phyloP scores from a whole-genome alignment of 768 basidiomycete species.

The Boletus barrowsii region DNA sequence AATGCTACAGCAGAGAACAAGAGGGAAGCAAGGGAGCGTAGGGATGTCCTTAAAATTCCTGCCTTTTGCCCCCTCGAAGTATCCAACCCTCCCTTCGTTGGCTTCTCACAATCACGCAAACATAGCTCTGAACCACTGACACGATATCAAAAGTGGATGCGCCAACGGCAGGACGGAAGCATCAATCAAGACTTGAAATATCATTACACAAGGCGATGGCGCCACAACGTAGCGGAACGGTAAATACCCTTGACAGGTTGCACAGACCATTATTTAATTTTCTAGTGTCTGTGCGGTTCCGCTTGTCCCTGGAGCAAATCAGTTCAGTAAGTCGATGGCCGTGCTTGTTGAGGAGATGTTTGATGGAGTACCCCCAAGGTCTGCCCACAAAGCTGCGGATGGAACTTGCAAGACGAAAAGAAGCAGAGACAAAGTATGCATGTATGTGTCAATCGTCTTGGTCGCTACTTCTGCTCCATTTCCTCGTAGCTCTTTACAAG shows the following conservation, averaged over 20 bases:
- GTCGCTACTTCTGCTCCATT: constrained; percentile 3
- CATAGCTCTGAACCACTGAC: constrained; percentile 46
- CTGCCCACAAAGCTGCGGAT: constrained; percentile 42
- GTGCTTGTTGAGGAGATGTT: neutral
- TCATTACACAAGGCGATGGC: constrained; percentile 54
- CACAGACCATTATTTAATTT: neutral
- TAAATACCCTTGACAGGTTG: constrained; percentile 25
- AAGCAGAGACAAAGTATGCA: constrained; percentile 25
- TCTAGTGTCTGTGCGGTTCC: constrained; percentile 55
- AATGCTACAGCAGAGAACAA: constrained; percentile 34
- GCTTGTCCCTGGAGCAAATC: constrained; percentile 47
- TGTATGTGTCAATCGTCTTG: constrained; percentile 17
- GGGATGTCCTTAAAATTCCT: constrained; percentile 38
- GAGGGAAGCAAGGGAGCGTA: constrained; percentile 35
- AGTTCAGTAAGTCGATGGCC: constrained; percentile 39
- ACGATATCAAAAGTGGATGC: constrained; percentile 41
- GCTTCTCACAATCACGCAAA: constrained; percentile 42
- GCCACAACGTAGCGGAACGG: constrained; percentile 48
- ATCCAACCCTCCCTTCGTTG: constrained; percentile 32
- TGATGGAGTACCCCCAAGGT: constrained; percentile 29
- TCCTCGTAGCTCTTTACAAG: constrained; percentile 47
- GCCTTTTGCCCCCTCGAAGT: constrained; percentile 40
- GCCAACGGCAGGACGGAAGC: constrained; percentile 21
- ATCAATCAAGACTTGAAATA: constrained; percentile 38
- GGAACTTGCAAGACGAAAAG: constrained; percentile 30